Evolutionary conservation across 805 yeast species (phyloP).

Genomic region (Dipodascus geniculatus): DNA sequence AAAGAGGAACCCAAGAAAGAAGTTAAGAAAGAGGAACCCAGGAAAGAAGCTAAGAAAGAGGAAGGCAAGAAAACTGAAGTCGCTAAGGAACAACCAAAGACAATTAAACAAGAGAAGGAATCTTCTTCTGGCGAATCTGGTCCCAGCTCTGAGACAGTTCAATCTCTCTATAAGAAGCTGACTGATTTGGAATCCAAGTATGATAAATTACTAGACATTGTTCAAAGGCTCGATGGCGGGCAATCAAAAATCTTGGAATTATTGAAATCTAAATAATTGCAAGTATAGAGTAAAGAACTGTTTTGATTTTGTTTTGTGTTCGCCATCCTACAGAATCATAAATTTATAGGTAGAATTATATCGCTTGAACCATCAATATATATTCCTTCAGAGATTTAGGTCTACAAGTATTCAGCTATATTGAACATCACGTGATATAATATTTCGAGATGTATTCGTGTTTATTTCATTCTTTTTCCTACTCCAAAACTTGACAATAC

Average conservation of each 20-base stretch:
- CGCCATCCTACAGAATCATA: too few species aligned
- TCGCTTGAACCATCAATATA: too few species aligned
- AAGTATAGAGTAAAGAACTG: neutral
- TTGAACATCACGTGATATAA: too few species aligned
- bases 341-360: too few species aligned
- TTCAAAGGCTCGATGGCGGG: neutral
- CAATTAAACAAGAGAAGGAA: constrained; percentile 3
- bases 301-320: neutral
- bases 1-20: constrained; percentile 18
- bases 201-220: neutral
- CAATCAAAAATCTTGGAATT: neutral
- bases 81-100: neutral
- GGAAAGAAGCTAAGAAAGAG: constrained; percentile 7
- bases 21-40: constrained; percentile 10
- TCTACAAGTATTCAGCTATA: too few species aligned
- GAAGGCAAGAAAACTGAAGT: constrained; percentile 7
- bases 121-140: neutral
- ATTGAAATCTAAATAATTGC: neutral
- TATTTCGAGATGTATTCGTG: too few species aligned
- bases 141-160: neutral
- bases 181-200: neutral
- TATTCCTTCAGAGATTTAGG: too few species aligned
- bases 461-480: neutral
- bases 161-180: neutral
- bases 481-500: neutral